Evolutionary conservation across 768 basidiomycete species (phyloP).

Genomic region (Phaffia australis): DNA sequence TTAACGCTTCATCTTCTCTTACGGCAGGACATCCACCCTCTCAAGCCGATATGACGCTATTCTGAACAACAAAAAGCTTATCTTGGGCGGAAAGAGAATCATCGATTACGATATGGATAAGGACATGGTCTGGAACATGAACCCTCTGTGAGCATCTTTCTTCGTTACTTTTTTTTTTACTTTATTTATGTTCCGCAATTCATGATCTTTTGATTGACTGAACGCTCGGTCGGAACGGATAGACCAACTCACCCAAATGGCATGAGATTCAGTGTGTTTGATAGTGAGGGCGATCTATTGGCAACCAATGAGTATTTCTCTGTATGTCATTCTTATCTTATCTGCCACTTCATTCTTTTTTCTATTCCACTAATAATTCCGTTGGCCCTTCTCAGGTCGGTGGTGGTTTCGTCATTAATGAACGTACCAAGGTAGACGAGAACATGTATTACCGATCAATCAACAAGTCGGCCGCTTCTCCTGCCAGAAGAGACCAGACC

Average conservation of each 20-base stretch:
- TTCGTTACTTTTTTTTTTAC: neutral
- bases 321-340: neutral
- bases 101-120: constrained; percentile 72
- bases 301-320: constrained; percentile 89
- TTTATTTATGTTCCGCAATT: constrained; percentile 46
- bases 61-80: constrained; percentile 51
- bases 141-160: no score
- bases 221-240: constrained; percentile 30
- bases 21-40: constrained; percentile 19
- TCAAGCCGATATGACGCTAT: constrained; percentile 43
- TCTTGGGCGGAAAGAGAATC: constrained; percentile 57
- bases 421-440: constrained; percentile 89
- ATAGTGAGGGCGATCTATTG: constrained; percentile 65
- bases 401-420: constrained; percentile 90
- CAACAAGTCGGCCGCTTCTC: constrained; percentile 67
- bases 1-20: neutral
- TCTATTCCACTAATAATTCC: neutral
- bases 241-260: constrained; percentile 50
- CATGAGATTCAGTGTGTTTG: constrained; percentile 82
- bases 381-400: constrained; percentile 8
- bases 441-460: constrained; percentile 91
- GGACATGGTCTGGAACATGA: constrained; percentile 53
- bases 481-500: constrained; percentile 47
- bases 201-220: constrained; percentile 3
- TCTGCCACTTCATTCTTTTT: constrained; percentile 20